Base-by-base conservation (phyloP, 768 basidiomycete species). In the Tylopilus sp. region DNA sequence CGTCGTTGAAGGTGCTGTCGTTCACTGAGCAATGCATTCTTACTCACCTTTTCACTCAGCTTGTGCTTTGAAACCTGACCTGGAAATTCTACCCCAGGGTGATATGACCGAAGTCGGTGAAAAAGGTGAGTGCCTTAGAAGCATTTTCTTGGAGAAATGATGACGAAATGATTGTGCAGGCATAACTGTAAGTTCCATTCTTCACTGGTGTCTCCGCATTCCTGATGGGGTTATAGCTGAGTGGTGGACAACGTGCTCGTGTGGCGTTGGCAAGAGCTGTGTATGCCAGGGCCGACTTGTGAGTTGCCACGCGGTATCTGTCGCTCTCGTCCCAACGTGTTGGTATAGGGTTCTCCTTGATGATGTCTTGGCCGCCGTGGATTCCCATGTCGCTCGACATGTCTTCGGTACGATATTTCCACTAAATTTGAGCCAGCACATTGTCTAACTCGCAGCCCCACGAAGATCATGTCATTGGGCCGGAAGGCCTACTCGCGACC, bases 271-370 rank as follows among this genome's bases (percentile, higher is more conserved):
- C 95, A 6, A 76, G 94, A 26, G 91, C 91, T 3, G 88, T 95
- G 0, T 98, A 98, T 68, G 85, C 92, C 3, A 79, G 94, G 40
- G 92, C 94, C 1, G 95, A 98, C 66, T 66, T 97, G 80, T 92
- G 59, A 61, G 82, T 68, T 6, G 15, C 23, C 12, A 7, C 7
- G 11, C 3, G 6, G 1, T 9, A 8, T 5, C 3, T 1, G 13
- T 21, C 0, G 25, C 17, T 12, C 1, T 20, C 3, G 40, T 50
- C 7, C 36, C 59, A 38, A 58, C 39, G 13, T 18, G 5, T 35
- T 1, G 4, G 2, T 3, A 12, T 51, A 87, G 85, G 28, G 73
- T 88, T 43, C 77, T 98, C 2, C 75, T 98, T 6, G 95, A 98
- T 58, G 95, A 98, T 55, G 92, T 92, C 38, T 77, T 98, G 30